These are phyloP conservation scores for Athelia sp. DNA, from an alignment of 1,284 basidiomycete species.

Conservation along the genomic window DNA sequence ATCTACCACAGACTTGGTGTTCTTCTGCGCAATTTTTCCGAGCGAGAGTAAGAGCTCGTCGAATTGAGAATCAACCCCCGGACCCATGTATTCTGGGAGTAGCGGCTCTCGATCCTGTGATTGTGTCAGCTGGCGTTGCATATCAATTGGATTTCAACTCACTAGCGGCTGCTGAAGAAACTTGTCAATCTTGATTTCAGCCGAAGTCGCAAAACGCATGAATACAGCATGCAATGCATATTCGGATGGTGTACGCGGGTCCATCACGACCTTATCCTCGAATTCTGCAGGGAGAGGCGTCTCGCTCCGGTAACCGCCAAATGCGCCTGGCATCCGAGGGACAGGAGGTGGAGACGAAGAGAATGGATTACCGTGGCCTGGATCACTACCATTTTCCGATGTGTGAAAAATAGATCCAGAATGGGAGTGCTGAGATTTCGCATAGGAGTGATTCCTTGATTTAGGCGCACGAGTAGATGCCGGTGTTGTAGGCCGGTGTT, in stretches of 20 bases:
- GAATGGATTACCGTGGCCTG: slow-evolving; percentile 39
- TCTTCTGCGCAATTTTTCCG: slow-evolving; percentile 81
- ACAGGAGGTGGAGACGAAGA: slow-evolving; percentile 69
- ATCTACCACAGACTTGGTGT: slow-evolving; percentile 82
- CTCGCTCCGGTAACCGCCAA: slow-evolving; percentile 43
- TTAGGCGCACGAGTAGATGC: slow-evolving; percentile 22
- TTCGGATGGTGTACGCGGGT: slow-evolving; percentile 78
- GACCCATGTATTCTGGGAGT: slow-evolving; percentile 63
- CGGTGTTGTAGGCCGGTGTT: slow-evolving; percentile 25
- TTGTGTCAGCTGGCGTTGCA: slow-evolving; percentile 6
- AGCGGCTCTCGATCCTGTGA: slow-evolving; percentile 64
- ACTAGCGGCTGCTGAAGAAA: slow-evolving; percentile 71
- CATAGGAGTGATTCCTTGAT: slow-evolving; percentile 50
- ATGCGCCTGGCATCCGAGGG: slow-evolving; percentile 63
- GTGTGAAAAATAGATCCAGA: slow-evolving; percentile 64
- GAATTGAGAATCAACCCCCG: slow-evolving; percentile 69
- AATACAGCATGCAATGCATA: slow-evolving; percentile 86
- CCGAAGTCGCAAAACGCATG: slow-evolving; percentile 74
- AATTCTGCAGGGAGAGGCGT: slow-evolving; percentile 45
- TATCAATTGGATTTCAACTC: slow-evolving; percentile 20
- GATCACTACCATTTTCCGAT: slow-evolving; percentile 68
- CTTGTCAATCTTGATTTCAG: slow-evolving; percentile 71
- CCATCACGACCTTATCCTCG: slow-evolving; percentile 60
- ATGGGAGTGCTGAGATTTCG: slow-evolving; percentile 69
- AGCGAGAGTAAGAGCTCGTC: slow-evolving; percentile 81